Base-by-base conservation (phyloP, 257 asterid species). In the Fraxinus cuspidata region DNA sequence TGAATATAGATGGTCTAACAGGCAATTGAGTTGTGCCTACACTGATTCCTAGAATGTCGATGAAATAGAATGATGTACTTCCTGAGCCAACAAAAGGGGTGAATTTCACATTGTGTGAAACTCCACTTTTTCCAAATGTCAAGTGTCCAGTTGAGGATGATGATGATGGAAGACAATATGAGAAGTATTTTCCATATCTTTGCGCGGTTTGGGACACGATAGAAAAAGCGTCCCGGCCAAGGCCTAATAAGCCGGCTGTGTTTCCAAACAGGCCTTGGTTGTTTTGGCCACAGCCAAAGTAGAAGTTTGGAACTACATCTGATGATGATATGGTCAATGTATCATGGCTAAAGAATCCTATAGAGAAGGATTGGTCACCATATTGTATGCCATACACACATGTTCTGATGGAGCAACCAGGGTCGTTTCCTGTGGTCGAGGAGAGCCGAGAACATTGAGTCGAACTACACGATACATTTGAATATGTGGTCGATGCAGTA, bases 231-330 rank as follows among this genome's bases (percentile, higher is more conserved):
- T 83, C 84, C 7, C 86, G 76, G 8, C 97, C 93, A 1, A 94
- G 90, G 27, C 97, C 98, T 23, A 94, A 28, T 32, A 94, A 8
- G 4, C 98, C 98, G 1, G 93, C 92, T 0, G 91, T 78, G 2
- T 23, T 80, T 1, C 93, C 97, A 32, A 89, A 92, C 53, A 86
- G 42, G 0, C 98, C 98, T 15, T 67, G 84, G 81, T 89, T 94
- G 80, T 92, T 81, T 56, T 88, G 90, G n/a, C 98, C 97, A 23
- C 98, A 94, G 0, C 98, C 98, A 34, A 90, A 94, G 13, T 80
- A 70, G 73, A 92, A 87, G 8, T 74, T 74, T 2, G 88, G 90
- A n/a, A 90, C 79, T 27, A 78, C 80, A 11, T 92, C 93, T 0
- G 71, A 68, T 0, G 81, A 35, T 18, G 97, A 63, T 42, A 92